These are phyloP conservation scores for Aspergillus piperis DNA, from an alignment of 2,329 filamentous ascomycete species.

Conservation along the genomic window DNA sequence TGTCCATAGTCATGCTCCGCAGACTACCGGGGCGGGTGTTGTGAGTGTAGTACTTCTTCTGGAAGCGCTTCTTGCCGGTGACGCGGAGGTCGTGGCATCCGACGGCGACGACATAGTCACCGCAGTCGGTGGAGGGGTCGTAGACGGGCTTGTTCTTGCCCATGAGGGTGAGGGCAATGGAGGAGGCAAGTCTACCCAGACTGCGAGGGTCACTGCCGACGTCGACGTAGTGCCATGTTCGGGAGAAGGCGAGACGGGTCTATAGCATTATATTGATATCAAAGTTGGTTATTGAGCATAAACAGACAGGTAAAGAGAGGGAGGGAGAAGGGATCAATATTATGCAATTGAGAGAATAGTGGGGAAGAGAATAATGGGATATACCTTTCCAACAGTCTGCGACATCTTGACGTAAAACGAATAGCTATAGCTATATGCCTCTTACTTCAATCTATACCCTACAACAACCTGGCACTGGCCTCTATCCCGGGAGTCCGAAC, in stretches of 20 bases:
- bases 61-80: constrained; percentile 87
- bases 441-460: too few relatives aligned
- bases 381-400: constrained; percentile 48
- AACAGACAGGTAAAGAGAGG: background rate
- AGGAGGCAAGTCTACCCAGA: constrained; percentile 85
- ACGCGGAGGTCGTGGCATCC: constrained; percentile 83
- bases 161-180: constrained; percentile 87
- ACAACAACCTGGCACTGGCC: background rate
- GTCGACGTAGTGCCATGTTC: constrained; percentile 92
- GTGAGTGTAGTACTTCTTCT: constrained; percentile 96
- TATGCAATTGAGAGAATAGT: too few relatives aligned
- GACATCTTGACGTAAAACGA: constrained; percentile 36
- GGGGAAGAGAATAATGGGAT: too few relatives aligned
- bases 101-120: constrained; percentile 95
- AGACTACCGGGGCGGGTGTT: constrained; percentile 86
- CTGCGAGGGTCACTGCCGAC: constrained; percentile 69
- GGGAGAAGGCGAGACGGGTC: constrained; percentile 95
- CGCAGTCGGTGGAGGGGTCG: constrained; percentile 96
- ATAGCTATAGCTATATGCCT: background rate
- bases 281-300: background rate
- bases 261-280: constrained; percentile 39
- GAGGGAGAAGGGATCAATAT: background rate
- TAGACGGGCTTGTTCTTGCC: constrained; percentile 99
- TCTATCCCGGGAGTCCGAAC: constrained; percentile 9
- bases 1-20: constrained; percentile 89